These are phyloP conservation scores for Cairneyella variabilis DNA, from an alignment of 495 filamentous ascomycete genomes.

Conservation along the genomic window DNA sequence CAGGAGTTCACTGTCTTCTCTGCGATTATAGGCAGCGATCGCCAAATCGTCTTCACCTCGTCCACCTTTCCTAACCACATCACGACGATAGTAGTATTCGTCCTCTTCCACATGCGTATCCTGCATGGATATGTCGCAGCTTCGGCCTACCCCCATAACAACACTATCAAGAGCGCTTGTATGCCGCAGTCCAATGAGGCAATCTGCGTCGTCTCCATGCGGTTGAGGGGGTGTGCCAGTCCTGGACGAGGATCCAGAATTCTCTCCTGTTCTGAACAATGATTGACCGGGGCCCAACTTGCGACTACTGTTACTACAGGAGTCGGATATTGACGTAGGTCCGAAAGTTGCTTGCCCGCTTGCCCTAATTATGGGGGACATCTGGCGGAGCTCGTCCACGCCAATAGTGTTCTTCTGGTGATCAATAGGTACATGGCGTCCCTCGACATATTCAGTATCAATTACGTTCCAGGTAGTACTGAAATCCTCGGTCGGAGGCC, in stretches of 20 bases:
- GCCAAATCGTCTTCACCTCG: conserved; percentile 60
- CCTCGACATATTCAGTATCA: too few species aligned
- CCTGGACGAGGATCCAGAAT: conserved; percentile 78
- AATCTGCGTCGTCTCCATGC: conserved; percentile 63
- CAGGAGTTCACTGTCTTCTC: conserved; percentile 36
- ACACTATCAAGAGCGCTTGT: too few species aligned
- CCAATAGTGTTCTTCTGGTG: conserved; percentile 75
- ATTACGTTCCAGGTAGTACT: too few species aligned
- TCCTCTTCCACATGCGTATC: too few species aligned
- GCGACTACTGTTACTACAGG: conserved; percentile 77
- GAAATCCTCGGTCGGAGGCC: too few species aligned
- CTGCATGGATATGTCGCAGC: too few species aligned
- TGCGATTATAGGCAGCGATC: conserved; percentile 40
- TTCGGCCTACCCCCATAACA: too few species aligned
- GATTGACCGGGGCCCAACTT: conserved; percentile 71
- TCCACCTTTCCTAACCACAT: conserved; percentile 34
- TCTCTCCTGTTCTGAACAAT: conserved; percentile 67
- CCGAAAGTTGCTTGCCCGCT: conserved; percentile 61
- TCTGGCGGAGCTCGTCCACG: conserved; percentile 81
- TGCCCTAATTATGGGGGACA: conserved; percentile 50
- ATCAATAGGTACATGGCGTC: conserved; percentile 60
- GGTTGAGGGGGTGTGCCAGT: conserved; percentile 81
- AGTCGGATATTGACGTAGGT: conserved; percentile 71
- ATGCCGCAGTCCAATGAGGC: too few species aligned
- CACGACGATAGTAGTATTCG: conserved; percentile 65